Evolutionary conservation across 2,329 filamentous ascomycete species (phyloP).

Genomic region (Periconia macrospinosa): DNA sequence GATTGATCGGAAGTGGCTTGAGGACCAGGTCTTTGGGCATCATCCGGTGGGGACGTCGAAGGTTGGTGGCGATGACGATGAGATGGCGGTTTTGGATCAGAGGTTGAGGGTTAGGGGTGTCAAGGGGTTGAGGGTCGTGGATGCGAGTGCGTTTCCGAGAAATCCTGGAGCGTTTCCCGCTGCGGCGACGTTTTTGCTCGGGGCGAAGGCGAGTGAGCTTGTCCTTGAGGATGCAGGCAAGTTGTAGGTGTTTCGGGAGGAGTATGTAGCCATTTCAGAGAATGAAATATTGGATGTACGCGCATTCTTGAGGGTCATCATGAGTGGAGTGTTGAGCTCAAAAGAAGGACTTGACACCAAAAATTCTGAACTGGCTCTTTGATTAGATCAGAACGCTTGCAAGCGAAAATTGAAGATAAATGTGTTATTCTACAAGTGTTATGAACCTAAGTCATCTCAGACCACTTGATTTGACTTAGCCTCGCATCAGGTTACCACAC

Average conservation of each 20-base stretch:
- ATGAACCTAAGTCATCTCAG: no score
- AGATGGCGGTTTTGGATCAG: slow-evolving; percentile 38
- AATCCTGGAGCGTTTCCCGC: slow-evolving; percentile 55
- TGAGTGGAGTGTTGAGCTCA: no score
- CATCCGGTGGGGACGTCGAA: slow-evolving; percentile 19
- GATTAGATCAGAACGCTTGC: no score
- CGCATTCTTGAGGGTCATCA: no score
- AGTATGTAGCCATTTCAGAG: no score
- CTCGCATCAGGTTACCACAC: no score
- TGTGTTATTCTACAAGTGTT: no score
- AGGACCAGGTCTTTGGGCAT: slow-evolving; percentile 23
- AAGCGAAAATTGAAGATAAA: no score
- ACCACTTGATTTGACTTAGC: no score
- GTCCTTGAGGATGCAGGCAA: slow-evolving; percentile 18
- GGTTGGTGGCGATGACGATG: slow-evolving; percentile 29
- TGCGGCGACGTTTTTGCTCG: slow-evolving; percentile 49
- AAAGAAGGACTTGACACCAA: no score
- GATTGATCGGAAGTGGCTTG: slow-evolving; percentile 19
- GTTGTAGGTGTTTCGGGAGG: not conserved
- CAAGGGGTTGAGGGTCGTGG: slow-evolving; percentile 51
- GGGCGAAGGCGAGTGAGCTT: slow-evolving; percentile 20
- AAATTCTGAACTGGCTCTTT: no score
- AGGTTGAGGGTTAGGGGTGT: slow-evolving; percentile 49
- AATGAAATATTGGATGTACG: no score
- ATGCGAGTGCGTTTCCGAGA: slow-evolving; percentile 26